Evolutionary conservation across 495 filamentous ascomycete genomes (phyloP).

Genomic region (Hypoxylon lenormandii): DNA sequence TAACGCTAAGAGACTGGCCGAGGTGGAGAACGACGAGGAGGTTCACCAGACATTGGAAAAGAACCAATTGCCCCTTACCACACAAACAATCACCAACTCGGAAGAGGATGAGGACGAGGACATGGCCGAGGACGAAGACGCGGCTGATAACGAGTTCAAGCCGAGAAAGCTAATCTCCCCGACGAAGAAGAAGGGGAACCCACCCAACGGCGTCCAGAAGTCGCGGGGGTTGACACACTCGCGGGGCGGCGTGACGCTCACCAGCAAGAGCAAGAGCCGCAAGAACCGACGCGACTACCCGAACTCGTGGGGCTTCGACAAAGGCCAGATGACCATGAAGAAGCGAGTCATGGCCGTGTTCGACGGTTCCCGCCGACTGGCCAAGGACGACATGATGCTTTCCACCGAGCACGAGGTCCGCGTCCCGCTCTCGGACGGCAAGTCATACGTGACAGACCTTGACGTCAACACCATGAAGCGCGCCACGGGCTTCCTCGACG

Average conservation of each 20-base stretch:
- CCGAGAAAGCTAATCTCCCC: constrained; percentile 45
- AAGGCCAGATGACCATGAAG: constrained; percentile 94
- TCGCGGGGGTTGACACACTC: constrained; percentile 70
- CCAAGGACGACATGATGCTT: constrained; percentile 99
- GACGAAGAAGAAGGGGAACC: constrained; percentile 57
- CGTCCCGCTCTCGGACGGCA: constrained; percentile 75
- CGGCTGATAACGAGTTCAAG: constrained; percentile 53
- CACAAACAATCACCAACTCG: constrained; percentile 67
- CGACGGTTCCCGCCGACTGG: constrained; percentile 85
- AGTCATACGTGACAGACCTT: constrained; percentile 88
- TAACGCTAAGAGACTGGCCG: constrained; percentile 85
- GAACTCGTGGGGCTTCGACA: constrained; percentile 87
- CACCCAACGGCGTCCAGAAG: constrained; percentile 64
- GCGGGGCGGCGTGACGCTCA: constrained; percentile 70
- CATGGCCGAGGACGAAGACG: constrained; percentile 67
- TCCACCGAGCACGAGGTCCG: constrained; percentile 94
- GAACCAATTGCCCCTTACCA: constrained; percentile 74
- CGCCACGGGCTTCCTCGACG: constrained; percentile 79
- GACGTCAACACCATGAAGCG: constrained; percentile 90
- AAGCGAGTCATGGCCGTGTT: constrained; percentile 95
- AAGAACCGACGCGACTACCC: constrained; percentile 94
- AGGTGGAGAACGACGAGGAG: constrained; percentile 83
- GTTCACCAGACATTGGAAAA: constrained; percentile 86
- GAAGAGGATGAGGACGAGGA: constrained; percentile 74
- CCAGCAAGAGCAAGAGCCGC: constrained; percentile 71